Evolutionary conservation across 2,329 filamentous ascomycete genomes (phyloP).

Genomic region (Pleoardoris graminearum): DNA sequence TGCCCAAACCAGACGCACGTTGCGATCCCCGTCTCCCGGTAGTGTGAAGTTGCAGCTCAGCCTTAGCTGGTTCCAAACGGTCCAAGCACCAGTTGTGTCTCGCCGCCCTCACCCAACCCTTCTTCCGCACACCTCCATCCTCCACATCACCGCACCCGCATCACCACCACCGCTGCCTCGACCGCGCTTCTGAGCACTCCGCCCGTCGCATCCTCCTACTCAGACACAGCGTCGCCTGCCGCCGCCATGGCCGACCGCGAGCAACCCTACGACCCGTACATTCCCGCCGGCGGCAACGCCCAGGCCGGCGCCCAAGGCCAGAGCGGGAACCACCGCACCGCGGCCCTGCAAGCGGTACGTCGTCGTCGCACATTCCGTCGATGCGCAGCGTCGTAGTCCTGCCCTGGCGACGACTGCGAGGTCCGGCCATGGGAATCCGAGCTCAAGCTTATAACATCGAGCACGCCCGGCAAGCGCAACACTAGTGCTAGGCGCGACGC

Average conservation of each 20-base stretch:
- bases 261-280: conserved; percentile 85
- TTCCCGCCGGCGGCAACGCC: conserved; percentile 66
- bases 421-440: conserved; percentile 6
- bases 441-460: conserved; percentile 11
- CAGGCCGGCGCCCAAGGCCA: conserved; percentile 52
- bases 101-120: conserved; percentile 19
- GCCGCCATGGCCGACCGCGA: conserved; percentile 60
- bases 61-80: conserved; percentile 35
- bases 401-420: not conserved
- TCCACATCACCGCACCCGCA: conserved; percentile 27
- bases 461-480: conserved; percentile 17
- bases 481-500: conserved; percentile 8
- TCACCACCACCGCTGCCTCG: conserved; percentile 23
- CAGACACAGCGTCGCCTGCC: conserved; percentile 14
- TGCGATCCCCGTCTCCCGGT: not conserved
- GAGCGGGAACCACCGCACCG: conserved; percentile 65
- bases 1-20: conserved; percentile 3
- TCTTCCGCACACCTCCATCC: conserved; percentile 25
- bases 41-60: conserved; percentile 26
- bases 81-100: conserved; percentile 26
- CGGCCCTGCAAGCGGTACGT: conserved; percentile 79
- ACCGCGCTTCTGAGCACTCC: conserved; percentile 14
- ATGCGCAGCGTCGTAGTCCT: not conserved
- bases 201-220: conserved; percentile 21
- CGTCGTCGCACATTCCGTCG: not conserved